Base-by-base conservation (phyloP, 176 grass and related monocot genomes). In the Avena sativa region DNA sequence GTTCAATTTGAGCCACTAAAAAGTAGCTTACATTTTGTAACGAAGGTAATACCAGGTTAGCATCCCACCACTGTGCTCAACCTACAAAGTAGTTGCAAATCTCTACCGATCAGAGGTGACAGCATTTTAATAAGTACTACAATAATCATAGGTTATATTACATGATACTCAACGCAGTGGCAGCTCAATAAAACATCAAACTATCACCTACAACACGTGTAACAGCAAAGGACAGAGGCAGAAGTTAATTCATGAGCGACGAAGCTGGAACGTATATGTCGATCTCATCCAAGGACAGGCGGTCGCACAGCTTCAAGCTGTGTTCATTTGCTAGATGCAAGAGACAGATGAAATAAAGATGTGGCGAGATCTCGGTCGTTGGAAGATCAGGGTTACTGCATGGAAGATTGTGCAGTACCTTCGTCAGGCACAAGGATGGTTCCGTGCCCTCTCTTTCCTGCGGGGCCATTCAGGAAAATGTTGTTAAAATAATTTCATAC, bases 301-400 rank as follows among this genome's bases (percentile, higher is more conserved):
- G 79, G 55, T 92, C 93, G 12, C 69, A 44, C 13, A 98, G 72
- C 23, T 58, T 88, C 66, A 98, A 85, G 58, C 76, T 26, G 75
- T 98, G 92, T 51, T 98, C 96, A 47, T 98, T 98, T 61, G 93
- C 96, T 67, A 98, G 86, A 79, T 98, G 96, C 80, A 98, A 75
- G 23, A 98, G 90, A 80, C 96, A 98, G 71, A 98, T 98, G 90
- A 98, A 96, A 73, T 94, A 92, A 20, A 98, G 83, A 83, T 96
- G 96, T 4, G 92, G 92, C 2, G 93, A 98, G 62, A 98, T 94
- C 61, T 98, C 93, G 3, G 87, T 87, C n/a, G 77, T 47, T 51
- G 87, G 28, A 83, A 73, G 81, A 75, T 85, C 83, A 9, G 80
- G 71, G 51, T 84, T 92, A 81, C 91, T 88, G 69, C 83, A 87